Conservation (phyloP, 2,329 filamentous ascomycete species). For the Aspergillus japonicus region DNA sequence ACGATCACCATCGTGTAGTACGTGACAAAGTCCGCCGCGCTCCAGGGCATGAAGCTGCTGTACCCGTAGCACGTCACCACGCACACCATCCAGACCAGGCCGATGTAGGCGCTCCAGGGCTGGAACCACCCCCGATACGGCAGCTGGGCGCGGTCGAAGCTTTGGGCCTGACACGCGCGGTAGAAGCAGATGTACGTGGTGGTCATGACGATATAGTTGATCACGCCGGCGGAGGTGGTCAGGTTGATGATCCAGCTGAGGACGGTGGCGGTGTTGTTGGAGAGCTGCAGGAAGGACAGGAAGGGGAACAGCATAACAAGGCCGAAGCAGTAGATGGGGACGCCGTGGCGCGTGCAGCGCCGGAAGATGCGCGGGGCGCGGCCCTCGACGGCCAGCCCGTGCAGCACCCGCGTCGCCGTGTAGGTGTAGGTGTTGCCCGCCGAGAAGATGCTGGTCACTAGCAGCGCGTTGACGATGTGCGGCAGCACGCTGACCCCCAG, state of each 20-base stretch:
- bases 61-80: slow-evolving; percentile 73
- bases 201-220: slow-evolving; percentile 53
- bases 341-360: slow-evolving; percentile 57
- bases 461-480: slow-evolving; percentile 68
- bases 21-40: slow-evolving; percentile 60
- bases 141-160: slow-evolving; percentile 61
- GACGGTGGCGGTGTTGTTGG: slow-evolving; percentile 59
- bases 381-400: slow-evolving; percentile 64
- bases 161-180: slow-evolving; percentile 65
- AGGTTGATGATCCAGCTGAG: slow-evolving; percentile 41
- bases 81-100: slow-evolving; percentile 53
- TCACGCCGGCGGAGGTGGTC: slow-evolving; percentile 21
- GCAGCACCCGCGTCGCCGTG: slow-evolving; percentile 64
- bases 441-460: slow-evolving; percentile 65
- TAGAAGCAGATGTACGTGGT: slow-evolving; percentile 69
- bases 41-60: slow-evolving; percentile 62
- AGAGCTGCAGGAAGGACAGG: slow-evolving; percentile 68
- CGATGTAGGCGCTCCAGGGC: slow-evolving; percentile 68
- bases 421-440: slow-evolving; percentile 67
- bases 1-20: slow-evolving; percentile 66
- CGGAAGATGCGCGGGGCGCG: slow-evolving; percentile 52
- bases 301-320: slow-evolving; percentile 63
- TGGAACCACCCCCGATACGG: slow-evolving; percentile 67
- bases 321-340: slow-evolving; percentile 67
- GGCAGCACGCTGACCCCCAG: slow-evolving; percentile 62